phyloP scores from a whole-genome alignment of 257 asterid genomes.

The Solanum ossicruentum region DNA sequence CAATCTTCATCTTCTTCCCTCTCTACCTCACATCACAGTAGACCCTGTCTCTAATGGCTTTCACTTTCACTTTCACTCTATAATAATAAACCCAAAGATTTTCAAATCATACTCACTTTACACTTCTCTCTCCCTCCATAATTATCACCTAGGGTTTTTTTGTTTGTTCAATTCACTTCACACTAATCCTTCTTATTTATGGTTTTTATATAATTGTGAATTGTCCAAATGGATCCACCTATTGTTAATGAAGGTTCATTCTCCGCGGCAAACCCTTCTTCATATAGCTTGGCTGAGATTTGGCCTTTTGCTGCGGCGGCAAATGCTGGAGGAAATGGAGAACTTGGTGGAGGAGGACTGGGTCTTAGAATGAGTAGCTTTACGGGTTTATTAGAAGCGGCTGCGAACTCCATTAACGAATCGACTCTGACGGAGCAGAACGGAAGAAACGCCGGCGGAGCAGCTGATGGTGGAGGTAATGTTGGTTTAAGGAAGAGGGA shows the following conservation, averaged over 20 bases:
- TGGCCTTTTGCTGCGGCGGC: slow-evolving; percentile 46
- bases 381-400: slow-evolving; percentile 12
- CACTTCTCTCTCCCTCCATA: slow-evolving; percentile 7
- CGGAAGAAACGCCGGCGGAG: slow-evolving; percentile 27
- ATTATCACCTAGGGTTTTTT: not conserved
- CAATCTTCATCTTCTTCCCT: slow-evolving; percentile 8
- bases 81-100: not conserved
- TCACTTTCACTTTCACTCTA: not conserved
- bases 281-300: slow-evolving; percentile 64
- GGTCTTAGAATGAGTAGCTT: slow-evolving; percentile 47
- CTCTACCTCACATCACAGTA: slow-evolving; percentile 30
- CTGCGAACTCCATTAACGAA: slow-evolving; percentile 33
- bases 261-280: slow-evolving; percentile 57
- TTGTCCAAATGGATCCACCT: slow-evolving; percentile 64
- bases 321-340: not conserved
- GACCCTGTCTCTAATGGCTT: slow-evolving; percentile 4
- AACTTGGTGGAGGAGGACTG: slow-evolving; percentile 22
- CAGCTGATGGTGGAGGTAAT: not conserved
- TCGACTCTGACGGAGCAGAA: slow-evolving; percentile 70
- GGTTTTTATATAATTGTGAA: not conserved
- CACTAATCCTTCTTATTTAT: not conserved
- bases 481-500: slow-evolving; percentile 37
- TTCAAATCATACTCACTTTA: not conserved
- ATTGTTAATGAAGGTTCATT: slow-evolving; percentile 59
- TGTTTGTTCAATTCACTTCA: not conserved